Evolutionary conservation across 345 rosid genomes (phyloP), one percentile per base, ranked within the genome.

Genomic region (Gossypium rotundifolium): DNA sequence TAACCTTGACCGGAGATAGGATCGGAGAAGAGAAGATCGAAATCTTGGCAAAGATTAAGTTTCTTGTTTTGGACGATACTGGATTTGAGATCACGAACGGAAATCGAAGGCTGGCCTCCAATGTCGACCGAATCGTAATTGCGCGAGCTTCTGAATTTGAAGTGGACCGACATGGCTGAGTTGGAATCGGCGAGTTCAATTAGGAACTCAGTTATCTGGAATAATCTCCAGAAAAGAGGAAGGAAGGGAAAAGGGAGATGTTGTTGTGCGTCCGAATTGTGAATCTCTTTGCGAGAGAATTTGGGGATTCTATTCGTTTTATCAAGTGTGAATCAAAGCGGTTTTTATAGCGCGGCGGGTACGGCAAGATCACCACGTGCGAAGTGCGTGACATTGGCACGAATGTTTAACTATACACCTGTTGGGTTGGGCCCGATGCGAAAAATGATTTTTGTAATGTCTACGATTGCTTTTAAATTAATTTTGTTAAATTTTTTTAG

Each of bases 131-230:
- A 74, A 55, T 84, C 85, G 59, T 76, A 82, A 59, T 72, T 44
- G 57, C 63, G 45, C 22, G 82, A 76, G 81, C 85, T 84, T 74
- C 87, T 66, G 80, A 84, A 82, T 79, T 81, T 80, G 76, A 78
- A 84, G 7, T 80, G 82, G 14, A 84, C 60, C 10, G 85, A 70
- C 87, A 84, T 84, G 61, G 64, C 65, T 63, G 53, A 77, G 52
- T 74, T 68, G 49, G 62, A 73, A 68, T 27, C 33, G 71, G 76
- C 13, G 70, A 38, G 27, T 18, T 20, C 20, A 63, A 74, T 74
- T 53, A 42, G 11, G 11, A 7, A 20, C 20, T 54, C 18, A 13
- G 27, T 20, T 48, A 12, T 72, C 51, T 12, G n/a, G 13, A 70
- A 17, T 27, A 16, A 25, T 17, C 46, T n/a, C 27, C n/a, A 53